phyloP scores from a whole-genome alignment of 1,284 basidiomycete genomes.

The Tilletia caries region DNA sequence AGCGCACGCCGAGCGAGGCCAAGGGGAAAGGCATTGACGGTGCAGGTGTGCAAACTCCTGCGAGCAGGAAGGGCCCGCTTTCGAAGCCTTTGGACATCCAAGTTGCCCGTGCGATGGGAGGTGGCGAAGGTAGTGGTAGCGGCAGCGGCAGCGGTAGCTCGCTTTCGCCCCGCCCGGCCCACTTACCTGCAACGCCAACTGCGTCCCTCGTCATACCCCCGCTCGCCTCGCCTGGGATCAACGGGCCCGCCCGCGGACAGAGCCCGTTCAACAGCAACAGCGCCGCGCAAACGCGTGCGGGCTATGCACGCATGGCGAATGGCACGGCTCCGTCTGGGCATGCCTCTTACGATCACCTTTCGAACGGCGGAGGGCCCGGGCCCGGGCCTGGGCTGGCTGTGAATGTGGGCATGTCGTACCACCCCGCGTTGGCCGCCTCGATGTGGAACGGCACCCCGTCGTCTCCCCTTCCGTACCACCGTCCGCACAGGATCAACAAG shows the following conservation, averaged over 20 bases:
- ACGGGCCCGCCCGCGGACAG: not conserved
- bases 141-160: not conserved
- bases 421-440: not conserved
- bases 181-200: not conserved
- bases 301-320: not conserved
- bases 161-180: not conserved
- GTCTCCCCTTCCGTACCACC: slow-evolving; percentile 6
- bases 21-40: too few species aligned
- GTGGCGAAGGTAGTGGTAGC: not conserved
- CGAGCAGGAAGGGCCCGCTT: not conserved
- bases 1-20: too few species aligned
- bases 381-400: not conserved
- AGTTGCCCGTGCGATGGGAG: not conserved
- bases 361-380: too few species aligned
- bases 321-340: not conserved
- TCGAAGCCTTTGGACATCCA: not conserved
- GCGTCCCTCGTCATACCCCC: not conserved
- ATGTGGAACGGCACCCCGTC: not conserved
- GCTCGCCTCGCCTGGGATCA: not conserved
- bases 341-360: not conserved
- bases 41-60: not conserved
- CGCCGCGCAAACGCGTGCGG: not conserved
- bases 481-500: slow-evolving; percentile 15
- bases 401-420: not conserved
- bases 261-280: not conserved